Evolutionary conservation across 352 stramenopile genomes (phyloP).

Genomic region (Globisporangium okanoganense): DNA sequence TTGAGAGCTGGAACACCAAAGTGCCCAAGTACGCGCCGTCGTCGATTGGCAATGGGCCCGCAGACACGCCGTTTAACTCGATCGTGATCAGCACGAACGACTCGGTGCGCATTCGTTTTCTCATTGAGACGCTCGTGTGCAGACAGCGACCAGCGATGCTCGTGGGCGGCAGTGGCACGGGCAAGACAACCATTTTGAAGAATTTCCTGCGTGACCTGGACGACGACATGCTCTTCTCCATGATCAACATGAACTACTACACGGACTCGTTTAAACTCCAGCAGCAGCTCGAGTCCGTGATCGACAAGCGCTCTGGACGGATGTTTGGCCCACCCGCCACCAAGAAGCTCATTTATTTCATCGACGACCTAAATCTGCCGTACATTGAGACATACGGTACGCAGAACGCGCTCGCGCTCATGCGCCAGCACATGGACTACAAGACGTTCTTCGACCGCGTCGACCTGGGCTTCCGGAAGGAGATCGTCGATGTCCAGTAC

Average conservation of each 20-base stretch:
- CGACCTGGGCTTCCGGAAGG: slow-evolving; percentile 96
- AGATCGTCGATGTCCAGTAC: slow-evolving; percentile 96
- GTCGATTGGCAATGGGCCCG: slow-evolving; percentile 90
- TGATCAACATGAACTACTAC: slow-evolving; percentile 98
- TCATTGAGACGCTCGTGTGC: slow-evolving; percentile 93
- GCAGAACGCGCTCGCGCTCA: slow-evolving; percentile 93
- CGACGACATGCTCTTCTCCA: slow-evolving; percentile 95
- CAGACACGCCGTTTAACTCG: slow-evolving; percentile 94
- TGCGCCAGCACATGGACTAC: slow-evolving; percentile 97
- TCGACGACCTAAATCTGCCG: slow-evolving; percentile 96
- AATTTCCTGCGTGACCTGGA: slow-evolving; percentile 91
- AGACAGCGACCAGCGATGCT: slow-evolving; percentile 94
- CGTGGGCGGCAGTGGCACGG: slow-evolving; percentile 94
- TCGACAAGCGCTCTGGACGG: slow-evolving; percentile 94
- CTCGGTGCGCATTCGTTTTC: slow-evolving; percentile 92
- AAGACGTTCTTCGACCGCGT: slow-evolving; percentile 93
- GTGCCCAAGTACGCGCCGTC: slow-evolving; percentile 89
- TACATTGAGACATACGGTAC: slow-evolving; percentile 97
- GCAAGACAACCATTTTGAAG: slow-evolving; percentile 97
- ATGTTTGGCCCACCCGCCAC: slow-evolving; percentile 95
- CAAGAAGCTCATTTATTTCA: slow-evolving; percentile 96
- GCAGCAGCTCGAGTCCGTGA: slow-evolving; percentile 95
- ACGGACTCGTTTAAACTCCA: slow-evolving; percentile 94
- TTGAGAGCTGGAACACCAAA: slow-evolving; percentile 92
- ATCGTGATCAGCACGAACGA: slow-evolving; percentile 97